These are phyloP conservation scores for Colletotrichum tabaci DNA, from an alignment of 2,329 filamentous ascomycete species.

Conservation along the genomic window DNA sequence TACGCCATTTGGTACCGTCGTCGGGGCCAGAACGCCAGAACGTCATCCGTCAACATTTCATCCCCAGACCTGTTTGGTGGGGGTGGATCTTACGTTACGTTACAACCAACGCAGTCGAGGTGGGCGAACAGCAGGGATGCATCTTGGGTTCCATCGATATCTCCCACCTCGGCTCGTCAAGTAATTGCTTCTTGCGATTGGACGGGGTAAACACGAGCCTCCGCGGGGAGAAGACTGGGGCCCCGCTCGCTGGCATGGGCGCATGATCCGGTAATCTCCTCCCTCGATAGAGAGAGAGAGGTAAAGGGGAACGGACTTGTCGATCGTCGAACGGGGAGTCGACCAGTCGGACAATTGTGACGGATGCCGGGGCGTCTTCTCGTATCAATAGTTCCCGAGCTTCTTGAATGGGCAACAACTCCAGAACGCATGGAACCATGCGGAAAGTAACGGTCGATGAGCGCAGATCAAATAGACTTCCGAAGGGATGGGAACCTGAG, in stretches of 20 bases:
- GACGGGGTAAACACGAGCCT: not conserved
- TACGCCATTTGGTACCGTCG: too few relatives aligned
- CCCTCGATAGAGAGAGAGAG: not conserved
- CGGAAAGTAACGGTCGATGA: constrained; percentile 1
- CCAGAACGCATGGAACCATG: constrained; percentile 28
- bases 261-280: not conserved
- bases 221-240: not conserved
- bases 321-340: constrained; percentile 18
- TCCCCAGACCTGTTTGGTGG: not conserved
- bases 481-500: not conserved
- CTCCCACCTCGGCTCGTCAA: not conserved
- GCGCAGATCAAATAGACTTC: not conserved
- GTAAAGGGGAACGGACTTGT: not conserved
- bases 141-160: not conserved
- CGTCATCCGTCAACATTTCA: too few relatives aligned
- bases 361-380: not conserved
- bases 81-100: not conserved
- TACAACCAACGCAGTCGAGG: not conserved
- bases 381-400: constrained; percentile 28
- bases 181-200: not conserved
- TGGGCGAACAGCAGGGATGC: not conserved
- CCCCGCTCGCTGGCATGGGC: constrained; percentile 18
- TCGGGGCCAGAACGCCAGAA: not conserved
- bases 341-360: constrained; percentile 10
- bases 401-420: constrained; percentile 23